These are phyloP conservation scores for Primulina tabacum DNA, from an alignment of 257 asterid genomes.

Conservation along the genomic window DNA sequence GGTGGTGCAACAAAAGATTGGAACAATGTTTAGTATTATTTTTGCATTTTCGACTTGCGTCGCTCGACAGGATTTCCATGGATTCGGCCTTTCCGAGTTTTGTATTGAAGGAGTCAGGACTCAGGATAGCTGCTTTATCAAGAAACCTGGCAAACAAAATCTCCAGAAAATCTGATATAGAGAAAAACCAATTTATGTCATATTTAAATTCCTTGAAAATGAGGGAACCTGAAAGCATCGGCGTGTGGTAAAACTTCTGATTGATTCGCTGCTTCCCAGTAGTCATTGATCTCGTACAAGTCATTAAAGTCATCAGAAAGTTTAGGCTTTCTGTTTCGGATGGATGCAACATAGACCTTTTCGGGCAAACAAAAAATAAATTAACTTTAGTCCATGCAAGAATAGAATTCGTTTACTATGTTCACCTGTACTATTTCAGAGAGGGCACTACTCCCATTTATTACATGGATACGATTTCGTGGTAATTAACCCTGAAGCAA, in stretches of 20 bases:
- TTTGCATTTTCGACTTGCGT: constrained; percentile 86
- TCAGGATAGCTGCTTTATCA: constrained; percentile 69
- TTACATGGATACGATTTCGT: constrained; percentile 48
- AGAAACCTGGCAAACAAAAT: constrained; percentile 42
- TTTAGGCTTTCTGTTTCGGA: constrained; percentile 52
- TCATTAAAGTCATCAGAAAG: constrained; percentile 43
- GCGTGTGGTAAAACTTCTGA: constrained; percentile 56
- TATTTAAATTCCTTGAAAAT: too few relatives aligned
- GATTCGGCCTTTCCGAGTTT: constrained; percentile 25
- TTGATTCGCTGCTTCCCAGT: constrained; percentile 40
- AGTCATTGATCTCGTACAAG: constrained; percentile 45
- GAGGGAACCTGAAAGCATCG: constrained; percentile 41
- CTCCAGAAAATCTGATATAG: background rate
- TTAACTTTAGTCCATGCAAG: background rate
- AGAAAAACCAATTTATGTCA: background rate
- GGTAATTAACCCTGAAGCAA: constrained; percentile 52
- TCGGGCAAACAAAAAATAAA: background rate
- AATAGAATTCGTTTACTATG: background rate
- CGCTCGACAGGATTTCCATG: constrained; percentile 68
- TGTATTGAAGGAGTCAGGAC: constrained; percentile 34
- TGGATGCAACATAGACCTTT: constrained; percentile 62
- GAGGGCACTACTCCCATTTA: constrained; percentile 61
- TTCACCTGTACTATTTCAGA: constrained; percentile 55
- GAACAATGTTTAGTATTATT: constrained; percentile 54
- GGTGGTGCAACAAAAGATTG: constrained; percentile 66